Conservation (phyloP, 1,284 basidiomycete species). For the Moesziomyces parantarcticus region DNA sequence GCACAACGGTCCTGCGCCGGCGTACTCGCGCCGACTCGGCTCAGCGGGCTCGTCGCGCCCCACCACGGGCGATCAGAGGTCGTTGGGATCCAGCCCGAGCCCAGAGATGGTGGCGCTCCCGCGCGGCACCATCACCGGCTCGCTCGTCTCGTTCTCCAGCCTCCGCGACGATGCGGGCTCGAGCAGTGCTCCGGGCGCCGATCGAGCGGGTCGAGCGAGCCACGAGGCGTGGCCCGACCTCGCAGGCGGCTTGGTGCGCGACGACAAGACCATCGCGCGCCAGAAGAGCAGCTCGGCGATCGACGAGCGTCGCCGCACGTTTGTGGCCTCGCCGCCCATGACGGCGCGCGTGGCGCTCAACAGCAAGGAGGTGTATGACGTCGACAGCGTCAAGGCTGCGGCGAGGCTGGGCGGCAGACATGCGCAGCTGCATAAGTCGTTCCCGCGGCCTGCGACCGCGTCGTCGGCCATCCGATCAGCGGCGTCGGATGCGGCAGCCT, state of each 20-base stretch:
- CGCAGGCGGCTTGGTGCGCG: no score
- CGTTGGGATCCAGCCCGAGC: background rate
- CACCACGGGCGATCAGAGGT: slow-evolving; percentile 10
- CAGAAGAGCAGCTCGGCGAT: slow-evolving; percentile 18
- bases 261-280: slow-evolving; percentile 1
- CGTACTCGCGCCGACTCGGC: slow-evolving; percentile 17
- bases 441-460: slow-evolving; percentile 20
- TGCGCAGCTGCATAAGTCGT: background rate
- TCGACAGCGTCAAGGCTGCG: slow-evolving; percentile 46
- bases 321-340: slow-evolving; percentile 40
- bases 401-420: slow-evolving; percentile 16
- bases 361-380: slow-evolving; percentile 41
- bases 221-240: no score
- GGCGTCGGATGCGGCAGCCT: background rate
- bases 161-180: slow-evolving; percentile 3
- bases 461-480: slow-evolving; percentile 8
- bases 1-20: slow-evolving; percentile 16
- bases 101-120: slow-evolving; percentile 4
- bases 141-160: slow-evolving; percentile 12
- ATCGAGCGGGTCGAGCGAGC: no score
- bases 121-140: slow-evolving; percentile 5
- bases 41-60: slow-evolving; percentile 22
- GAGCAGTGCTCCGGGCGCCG: no score
- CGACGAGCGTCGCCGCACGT: slow-evolving; percentile 32
- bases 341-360: slow-evolving; percentile 21